Evolutionary conservation across 2,329 filamentous ascomycete genomes (phyloP).

Genomic region (Periglandula ipomoeae): DNA sequence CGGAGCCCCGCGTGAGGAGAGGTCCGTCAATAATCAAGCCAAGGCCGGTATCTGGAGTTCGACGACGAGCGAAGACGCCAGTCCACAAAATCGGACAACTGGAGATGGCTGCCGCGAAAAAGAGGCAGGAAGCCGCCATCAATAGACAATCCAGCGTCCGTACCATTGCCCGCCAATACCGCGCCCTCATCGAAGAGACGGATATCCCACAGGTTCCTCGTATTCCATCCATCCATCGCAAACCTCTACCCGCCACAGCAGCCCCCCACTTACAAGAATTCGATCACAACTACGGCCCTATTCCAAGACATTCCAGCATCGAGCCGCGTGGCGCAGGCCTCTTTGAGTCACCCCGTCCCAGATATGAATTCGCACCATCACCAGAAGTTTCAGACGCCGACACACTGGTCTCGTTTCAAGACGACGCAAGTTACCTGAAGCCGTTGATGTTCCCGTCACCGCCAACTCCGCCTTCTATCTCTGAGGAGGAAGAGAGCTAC

Average conservation of each 20-base stretch:
- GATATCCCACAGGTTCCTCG: slow-evolving; percentile 23
- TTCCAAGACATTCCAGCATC: not conserved
- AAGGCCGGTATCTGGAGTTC: not conserved
- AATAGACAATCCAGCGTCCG: slow-evolving; percentile 34
- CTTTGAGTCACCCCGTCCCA: slow-evolving; percentile 1
- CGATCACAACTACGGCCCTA: slow-evolving; percentile 1
- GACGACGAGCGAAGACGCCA: slow-evolving; percentile 40
- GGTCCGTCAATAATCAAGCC: slow-evolving; percentile 6
- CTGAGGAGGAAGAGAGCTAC: slow-evolving; percentile 14
- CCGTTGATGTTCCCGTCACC: slow-evolving; percentile 38
- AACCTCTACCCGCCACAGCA: not conserved
- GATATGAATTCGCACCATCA: slow-evolving; percentile 14
- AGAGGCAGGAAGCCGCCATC: slow-evolving; percentile 12
- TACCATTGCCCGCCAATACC: slow-evolving; percentile 42
- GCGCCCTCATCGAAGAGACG: slow-evolving; percentile 31
- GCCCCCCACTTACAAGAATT: not conserved
- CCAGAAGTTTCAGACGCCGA: slow-evolving; percentile 32
- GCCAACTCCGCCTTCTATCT: slow-evolving; percentile 24
- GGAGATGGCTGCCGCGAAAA: slow-evolving; percentile 23
- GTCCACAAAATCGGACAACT: slow-evolving; percentile 41
- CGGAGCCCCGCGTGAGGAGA: slow-evolving; percentile 1
- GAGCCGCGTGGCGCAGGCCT: not conserved
- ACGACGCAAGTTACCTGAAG: slow-evolving; percentile 35
- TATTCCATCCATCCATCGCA: slow-evolving; percentile 17
- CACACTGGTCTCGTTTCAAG: slow-evolving; percentile 37